Evolutionary conservation across 192 early-diverging fungal genomes (phyloP).

Genomic region (Lunasporangiospora selenospora): DNA sequence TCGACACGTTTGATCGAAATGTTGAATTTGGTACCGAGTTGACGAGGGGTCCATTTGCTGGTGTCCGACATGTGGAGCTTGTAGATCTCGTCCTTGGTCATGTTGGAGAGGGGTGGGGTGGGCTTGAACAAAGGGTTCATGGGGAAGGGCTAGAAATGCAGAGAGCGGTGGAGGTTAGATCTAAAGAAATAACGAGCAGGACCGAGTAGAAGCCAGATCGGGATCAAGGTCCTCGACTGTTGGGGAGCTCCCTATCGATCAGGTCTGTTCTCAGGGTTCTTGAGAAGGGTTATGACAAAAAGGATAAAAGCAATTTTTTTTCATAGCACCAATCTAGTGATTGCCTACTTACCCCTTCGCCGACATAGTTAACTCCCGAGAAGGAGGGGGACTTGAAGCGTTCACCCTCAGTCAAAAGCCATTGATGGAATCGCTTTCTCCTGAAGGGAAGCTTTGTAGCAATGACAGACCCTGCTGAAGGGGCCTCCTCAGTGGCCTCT

Average conservation of each 20-base stretch:
- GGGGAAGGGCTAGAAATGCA: constrained; percentile 87
- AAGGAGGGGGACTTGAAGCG: constrained; percentile 30
- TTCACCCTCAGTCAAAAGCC: constrained; percentile 29
- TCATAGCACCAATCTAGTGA: too few relatives aligned
- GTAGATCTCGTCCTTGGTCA: constrained; percentile 76
- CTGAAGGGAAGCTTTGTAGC: constrained; percentile 31
- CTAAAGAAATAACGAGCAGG: too few relatives aligned
- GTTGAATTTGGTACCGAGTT: constrained; percentile 71
- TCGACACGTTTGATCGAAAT: constrained; percentile 87
- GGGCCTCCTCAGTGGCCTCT: constrained; percentile 1
- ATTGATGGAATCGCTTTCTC: constrained; percentile 36
- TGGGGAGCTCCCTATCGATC: too few relatives aligned
- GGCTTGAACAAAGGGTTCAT: constrained; percentile 90
- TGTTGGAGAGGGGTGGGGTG: constrained; percentile 74
- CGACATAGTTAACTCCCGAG: constrained; percentile 37
- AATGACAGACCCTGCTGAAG: too few relatives aligned
- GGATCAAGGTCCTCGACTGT: too few relatives aligned
- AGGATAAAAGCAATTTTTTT: too few relatives aligned
- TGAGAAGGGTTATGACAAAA: too few relatives aligned
- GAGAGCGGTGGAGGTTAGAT: too few relatives aligned
- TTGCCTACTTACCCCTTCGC: constrained; percentile 23
- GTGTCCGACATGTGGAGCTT: constrained; percentile 65
- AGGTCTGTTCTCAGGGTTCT: too few relatives aligned
- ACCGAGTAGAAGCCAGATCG: too few relatives aligned
- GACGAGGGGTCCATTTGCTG: constrained; percentile 66